Conservation (phyloP, 306 rosid species). For the Biancaea sappan region DNA sequence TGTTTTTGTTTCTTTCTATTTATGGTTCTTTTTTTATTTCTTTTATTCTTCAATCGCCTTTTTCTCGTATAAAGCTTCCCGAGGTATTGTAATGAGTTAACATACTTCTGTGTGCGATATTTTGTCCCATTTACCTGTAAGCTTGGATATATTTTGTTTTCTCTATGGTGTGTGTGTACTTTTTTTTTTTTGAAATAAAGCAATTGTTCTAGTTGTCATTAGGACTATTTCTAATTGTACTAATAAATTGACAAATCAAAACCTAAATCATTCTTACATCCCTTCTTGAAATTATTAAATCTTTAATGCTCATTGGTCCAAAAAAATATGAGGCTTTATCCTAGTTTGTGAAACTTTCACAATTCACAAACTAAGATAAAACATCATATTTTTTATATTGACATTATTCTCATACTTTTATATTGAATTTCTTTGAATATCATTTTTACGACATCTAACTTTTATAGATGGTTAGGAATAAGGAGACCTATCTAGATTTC, state of each 20-base stretch:
- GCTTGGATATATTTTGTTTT: neutral
- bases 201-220: neutral
- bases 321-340: too few species aligned
- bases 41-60: neutral
- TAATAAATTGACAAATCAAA: neutral
- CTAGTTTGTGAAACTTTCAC: neutral
- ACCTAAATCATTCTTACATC: neutral
- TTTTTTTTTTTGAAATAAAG: neutral
- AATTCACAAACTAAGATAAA: too few species aligned
- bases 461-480: neutral
- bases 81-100: neutral
- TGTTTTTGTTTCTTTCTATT: too few species aligned
- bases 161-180: too few species aligned
- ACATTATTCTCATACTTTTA: neutral
- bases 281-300: neutral
- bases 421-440: neutral
- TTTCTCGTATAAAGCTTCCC: constrained; percentile 21
- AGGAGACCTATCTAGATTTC: neutral
- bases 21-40: too few species aligned
- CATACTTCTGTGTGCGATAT: neutral
- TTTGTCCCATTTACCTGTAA: neutral
- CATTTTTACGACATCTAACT: neutral
- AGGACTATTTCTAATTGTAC: neutral
- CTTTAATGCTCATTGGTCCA: neutral
- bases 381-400: too few species aligned